Base-by-base conservation (phyloP, 768 basidiomycete genomes). In the Termitomyces sp. region DNA sequence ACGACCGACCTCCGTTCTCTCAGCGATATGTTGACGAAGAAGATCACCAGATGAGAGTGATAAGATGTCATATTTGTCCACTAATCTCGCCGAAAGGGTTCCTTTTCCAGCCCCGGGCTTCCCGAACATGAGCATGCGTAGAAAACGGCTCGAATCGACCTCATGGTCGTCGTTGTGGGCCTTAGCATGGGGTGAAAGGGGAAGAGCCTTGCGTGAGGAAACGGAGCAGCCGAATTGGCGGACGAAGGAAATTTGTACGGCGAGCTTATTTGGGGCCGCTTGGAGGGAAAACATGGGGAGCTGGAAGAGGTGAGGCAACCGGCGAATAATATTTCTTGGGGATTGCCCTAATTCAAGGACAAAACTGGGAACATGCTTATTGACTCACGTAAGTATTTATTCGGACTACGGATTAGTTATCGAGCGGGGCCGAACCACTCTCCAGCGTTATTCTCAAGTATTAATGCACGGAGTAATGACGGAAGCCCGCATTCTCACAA, bases 81-180 rank as follows among this genome's bases (percentile, higher is more conserved):
- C 83, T 30, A 96, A 80, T 44, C 87, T 80, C 16, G 81, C 77
- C 2, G 88, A 80, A 43, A 94, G 78, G 0, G 94, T 96, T 35
- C 94, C 94, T 75, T 96, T 91, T 56, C 89, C 89, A 48, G 88
- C 83, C 28, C 88, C 88, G n/a, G 86, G 88, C 71, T 89, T 89
- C 32, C 87, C 88, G 68, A 88, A 89, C 77, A 89, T 82, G 59
- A 90, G 74, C 81, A 88, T 85, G 54, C 87, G 79, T 52, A 87
- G 72, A 47, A 75, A 56, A 36, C 52, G 56, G 38, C 56, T 65
- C 30, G 67, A 71, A 38, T 71, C 74, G 47, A 65, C 60, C 22
- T 76, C 75, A 58, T 67, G 63, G 50, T 76, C 76, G 57, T 75
- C 72, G 5, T 65, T 60, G n/a, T 72, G 69, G 47, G 71, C 65